Conservation (phyloP, 2,329 filamentous ascomycete species). For the Penicillium hordei region DNA sequence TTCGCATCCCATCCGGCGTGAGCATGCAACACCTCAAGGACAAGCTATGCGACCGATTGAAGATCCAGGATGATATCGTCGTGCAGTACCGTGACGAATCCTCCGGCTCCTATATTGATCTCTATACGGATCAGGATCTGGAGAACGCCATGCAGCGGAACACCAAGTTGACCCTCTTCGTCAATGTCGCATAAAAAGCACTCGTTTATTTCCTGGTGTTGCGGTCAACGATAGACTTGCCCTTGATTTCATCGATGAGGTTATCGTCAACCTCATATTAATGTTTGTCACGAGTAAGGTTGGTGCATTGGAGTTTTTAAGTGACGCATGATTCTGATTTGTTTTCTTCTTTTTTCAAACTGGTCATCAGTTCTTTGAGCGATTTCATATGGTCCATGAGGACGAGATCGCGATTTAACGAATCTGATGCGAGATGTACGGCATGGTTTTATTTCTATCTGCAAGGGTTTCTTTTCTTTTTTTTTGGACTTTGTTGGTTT, state of each 20-base stretch:
- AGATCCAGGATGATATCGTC: constrained; percentile 72
- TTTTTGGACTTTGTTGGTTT: constrained; percentile 4
- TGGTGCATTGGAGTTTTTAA: constrained; percentile 28
- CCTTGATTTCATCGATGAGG: constrained; percentile 18
- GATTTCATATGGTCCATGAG: constrained; percentile 22
- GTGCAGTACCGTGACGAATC: constrained; percentile 85
- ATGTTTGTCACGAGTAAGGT: constrained; percentile 21
- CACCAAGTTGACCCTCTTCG: constrained; percentile 79
- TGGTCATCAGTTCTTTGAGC: constrained; percentile 25
- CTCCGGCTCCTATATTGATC: constrained; percentile 69
- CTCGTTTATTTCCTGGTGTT: constrained; percentile 11
- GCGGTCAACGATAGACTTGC: constrained; percentile 15
- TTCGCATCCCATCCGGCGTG: constrained; percentile 81
- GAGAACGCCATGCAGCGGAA: constrained; percentile 78
- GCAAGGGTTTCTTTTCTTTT: background rate
- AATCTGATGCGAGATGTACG: constrained; percentile 39
- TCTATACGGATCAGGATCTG: constrained; percentile 79
- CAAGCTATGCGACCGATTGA: constrained; percentile 81
- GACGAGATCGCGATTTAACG: constrained; percentile 31
- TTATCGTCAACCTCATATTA: constrained; percentile 6
- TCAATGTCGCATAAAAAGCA: constrained; percentile 42
- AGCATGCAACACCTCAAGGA: constrained; percentile 74
- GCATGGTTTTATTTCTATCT: constrained; percentile 23
- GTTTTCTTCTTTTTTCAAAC: constrained; percentile 1
- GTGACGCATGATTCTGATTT: background rate